Evolutionary conservation across 75 land plant genomes (phyloP).

Genomic region (Sequoiadendron giganteum): DNA sequence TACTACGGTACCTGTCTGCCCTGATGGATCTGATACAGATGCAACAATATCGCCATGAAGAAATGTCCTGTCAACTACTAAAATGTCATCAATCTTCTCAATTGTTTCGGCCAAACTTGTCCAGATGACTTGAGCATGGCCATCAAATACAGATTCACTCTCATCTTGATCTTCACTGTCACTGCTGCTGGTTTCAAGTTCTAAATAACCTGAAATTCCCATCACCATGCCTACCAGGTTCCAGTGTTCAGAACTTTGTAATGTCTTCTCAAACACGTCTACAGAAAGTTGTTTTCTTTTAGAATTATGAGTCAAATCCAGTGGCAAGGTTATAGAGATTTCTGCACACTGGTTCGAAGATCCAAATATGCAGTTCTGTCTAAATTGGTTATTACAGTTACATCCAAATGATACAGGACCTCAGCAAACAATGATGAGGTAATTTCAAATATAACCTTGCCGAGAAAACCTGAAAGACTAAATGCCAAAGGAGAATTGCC

Average conservation of each 20-base stretch:
- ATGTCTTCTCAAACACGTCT: constrained; percentile 25
- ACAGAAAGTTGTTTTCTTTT: neutral
- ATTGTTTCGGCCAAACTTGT: constrained; percentile 64
- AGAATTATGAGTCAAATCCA: neutral
- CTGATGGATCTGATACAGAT: constrained; percentile 57
- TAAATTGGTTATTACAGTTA: neutral
- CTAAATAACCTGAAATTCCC: constrained; percentile 46
- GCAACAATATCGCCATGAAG: constrained; percentile 73
- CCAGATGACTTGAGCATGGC: constrained; percentile 53
- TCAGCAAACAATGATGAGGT: neutral
- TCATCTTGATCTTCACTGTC: constrained; percentile 54
- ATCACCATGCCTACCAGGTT: constrained; percentile 32
- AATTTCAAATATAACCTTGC: neutral
- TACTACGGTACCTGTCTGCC: constrained; percentile 72
- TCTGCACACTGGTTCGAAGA: neutral
- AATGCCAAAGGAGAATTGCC: constrained; percentile 63
- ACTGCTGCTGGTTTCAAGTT: constrained; percentile 36
- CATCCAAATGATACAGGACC: neutral
- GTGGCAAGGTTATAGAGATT: neutral
- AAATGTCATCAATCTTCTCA: constrained; percentile 69
- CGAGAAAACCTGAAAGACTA: neutral
- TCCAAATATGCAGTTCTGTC: neutral
- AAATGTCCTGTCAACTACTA: constrained; percentile 68
- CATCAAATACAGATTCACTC: constrained; percentile 30
- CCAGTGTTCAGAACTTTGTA: constrained; percentile 12